phyloP scores from a whole-genome alignment of 192 early-diverging fungal genomes.

The Entophlyctis luteolus region DNA sequence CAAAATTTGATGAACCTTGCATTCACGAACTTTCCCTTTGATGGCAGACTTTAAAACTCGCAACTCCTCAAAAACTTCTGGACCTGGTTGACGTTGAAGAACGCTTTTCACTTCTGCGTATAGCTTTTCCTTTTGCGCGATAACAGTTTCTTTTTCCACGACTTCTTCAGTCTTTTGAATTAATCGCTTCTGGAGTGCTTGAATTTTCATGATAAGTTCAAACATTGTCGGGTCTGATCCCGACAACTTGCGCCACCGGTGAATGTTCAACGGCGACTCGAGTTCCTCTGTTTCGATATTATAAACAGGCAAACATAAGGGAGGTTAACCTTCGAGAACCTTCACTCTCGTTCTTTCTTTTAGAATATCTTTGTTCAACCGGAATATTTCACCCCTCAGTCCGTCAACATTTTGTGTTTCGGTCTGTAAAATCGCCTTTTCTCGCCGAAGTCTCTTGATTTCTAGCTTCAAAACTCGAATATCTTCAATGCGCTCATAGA shows the following conservation, averaged over 20 bases:
- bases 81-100: constrained; percentile 52
- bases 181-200: constrained; percentile 56
- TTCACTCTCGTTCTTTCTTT: constrained; percentile 56
- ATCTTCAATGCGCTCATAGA: constrained; percentile 57
- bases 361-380: constrained; percentile 52
- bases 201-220: constrained; percentile 59
- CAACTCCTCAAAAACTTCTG: constrained; percentile 54
- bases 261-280: constrained; percentile 61
- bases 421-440: constrained; percentile 57
- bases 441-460: constrained; percentile 55
- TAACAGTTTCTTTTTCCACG: constrained; percentile 58
- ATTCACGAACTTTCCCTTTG: constrained; percentile 49
- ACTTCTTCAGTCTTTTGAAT: constrained; percentile 60
- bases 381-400: constrained; percentile 51
- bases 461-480: constrained; percentile 60
- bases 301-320: neutral
- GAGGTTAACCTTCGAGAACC: constrained; percentile 50
- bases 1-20: constrained; percentile 33
- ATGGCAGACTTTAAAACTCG: constrained; percentile 44
- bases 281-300: constrained; percentile 49
- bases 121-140: constrained; percentile 55
- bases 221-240: constrained; percentile 58
- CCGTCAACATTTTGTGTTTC: constrained; percentile 57
- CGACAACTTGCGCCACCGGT: constrained; percentile 57
- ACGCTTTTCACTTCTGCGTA: constrained; percentile 56